These are phyloP conservation scores for Scedosporium apiospermum DNA, from an alignment of 2,329 filamentous ascomycete species.

Conservation along the genomic window DNA sequence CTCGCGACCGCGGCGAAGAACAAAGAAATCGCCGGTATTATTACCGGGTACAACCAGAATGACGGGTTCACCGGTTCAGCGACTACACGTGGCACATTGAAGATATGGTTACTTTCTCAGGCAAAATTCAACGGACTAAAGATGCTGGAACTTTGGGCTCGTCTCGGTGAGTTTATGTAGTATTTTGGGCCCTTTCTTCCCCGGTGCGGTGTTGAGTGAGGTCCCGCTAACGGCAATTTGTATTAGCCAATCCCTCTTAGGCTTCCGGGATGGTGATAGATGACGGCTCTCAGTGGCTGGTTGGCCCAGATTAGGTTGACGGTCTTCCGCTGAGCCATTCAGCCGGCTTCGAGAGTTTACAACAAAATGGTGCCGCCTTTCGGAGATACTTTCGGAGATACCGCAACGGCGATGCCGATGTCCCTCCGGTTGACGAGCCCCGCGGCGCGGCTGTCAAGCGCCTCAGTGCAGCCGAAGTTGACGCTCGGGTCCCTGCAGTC, in stretches of 20 bases:
- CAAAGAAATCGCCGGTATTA: neutral
- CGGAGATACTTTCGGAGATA: neutral
- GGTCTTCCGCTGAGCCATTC: slow-evolving; percentile 5
- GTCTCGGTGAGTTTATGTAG: slow-evolving; percentile 1
- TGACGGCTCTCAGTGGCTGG: slow-evolving; percentile 2
- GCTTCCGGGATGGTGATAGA: slow-evolving; percentile 1
- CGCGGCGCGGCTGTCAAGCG: neutral
- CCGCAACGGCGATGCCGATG: neutral
- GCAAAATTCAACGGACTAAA: slow-evolving; percentile 5
- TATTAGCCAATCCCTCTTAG: slow-evolving; percentile 3
- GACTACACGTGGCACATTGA: slow-evolving; percentile 1
- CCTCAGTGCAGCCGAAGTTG: neutral
- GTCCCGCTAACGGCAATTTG: neutral
- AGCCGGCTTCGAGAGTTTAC: neutral
- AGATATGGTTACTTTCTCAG: slow-evolving; percentile 6
- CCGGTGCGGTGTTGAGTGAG: neutral
- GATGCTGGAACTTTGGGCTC: slow-evolving; percentile 3
- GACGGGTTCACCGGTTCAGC: slow-evolving; percentile 1
- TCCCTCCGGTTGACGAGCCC: neutral
- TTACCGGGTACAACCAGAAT: slow-evolving; percentile 3
- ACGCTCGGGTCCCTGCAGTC: neutral
- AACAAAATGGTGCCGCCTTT: neutral
- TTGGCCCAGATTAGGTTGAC: slow-evolving; percentile 5
- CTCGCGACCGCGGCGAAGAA: neutral
- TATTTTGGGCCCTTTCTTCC: neutral